These are phyloP conservation scores for Orobanche coerulescens DNA, from an alignment of 257 asterid species.

Conservation along the genomic window DNA sequence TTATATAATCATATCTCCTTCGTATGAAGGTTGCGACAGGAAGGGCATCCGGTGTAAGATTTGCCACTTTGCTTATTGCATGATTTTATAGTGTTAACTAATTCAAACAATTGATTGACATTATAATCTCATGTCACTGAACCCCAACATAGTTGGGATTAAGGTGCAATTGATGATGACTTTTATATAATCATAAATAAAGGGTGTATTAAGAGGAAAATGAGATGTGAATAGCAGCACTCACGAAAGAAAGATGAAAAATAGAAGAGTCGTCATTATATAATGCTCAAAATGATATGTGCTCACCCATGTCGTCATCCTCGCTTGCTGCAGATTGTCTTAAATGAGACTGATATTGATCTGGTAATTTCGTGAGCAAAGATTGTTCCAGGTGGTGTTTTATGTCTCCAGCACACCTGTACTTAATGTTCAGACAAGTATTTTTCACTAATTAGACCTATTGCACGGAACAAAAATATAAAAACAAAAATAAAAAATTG, in stretches of 20 bases:
- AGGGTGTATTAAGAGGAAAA: no score
- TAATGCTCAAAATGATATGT: neutral
- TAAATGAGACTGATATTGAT: conserved; percentile 63
- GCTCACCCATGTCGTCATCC: conserved; percentile 91
- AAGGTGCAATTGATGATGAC: no score
- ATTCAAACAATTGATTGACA: no score
- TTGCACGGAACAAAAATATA: neutral
- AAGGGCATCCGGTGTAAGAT: no score
- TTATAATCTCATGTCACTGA: no score
- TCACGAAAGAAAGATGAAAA: neutral
- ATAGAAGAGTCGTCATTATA: neutral
- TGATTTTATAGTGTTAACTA: no score
- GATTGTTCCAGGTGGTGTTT: conserved; percentile 64
- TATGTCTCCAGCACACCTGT: conserved; percentile 58
- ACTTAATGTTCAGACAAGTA: conserved; percentile 12
- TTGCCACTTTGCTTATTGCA: no score
- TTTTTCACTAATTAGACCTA: neutral
- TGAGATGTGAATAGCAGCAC: no score
- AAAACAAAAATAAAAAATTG: neutral
- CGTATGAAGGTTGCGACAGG: no score
- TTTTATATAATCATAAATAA: no score
- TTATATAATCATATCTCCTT: no score
- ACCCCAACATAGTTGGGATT: no score
- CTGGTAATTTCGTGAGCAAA: conserved; percentile 69
- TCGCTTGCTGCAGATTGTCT: conserved; percentile 84